Evolutionary conservation across 176 grass and related monocot genomes (phyloP).

Genomic region (Bonia amplexicaulis): DNA sequence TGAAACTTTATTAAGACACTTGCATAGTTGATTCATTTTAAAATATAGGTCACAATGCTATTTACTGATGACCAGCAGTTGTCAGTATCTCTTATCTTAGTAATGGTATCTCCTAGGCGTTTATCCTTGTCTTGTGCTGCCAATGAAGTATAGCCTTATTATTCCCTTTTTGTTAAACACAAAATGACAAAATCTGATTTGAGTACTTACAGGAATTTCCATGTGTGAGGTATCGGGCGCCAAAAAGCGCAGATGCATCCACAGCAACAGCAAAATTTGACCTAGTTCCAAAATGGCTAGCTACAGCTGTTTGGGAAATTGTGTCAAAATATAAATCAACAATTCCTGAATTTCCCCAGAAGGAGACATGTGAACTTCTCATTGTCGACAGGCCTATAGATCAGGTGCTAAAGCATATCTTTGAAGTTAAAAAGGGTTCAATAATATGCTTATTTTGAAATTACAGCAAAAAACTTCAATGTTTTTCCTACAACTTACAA

Average conservation of each 20-base stretch:
- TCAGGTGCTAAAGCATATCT: slow-evolving; percentile 59
- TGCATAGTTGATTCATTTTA: background rate
- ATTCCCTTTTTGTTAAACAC: slow-evolving; percentile 13
- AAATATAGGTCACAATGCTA: slow-evolving; percentile 9
- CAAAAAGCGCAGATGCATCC: slow-evolving; percentile 53
- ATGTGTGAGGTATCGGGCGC: slow-evolving; percentile 71
- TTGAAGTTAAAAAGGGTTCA: background rate
- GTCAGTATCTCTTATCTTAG: background rate
- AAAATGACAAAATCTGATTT: slow-evolving; percentile 11
- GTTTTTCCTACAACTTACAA: slow-evolving; percentile 27
- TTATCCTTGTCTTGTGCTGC: background rate
- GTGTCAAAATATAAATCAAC: slow-evolving; percentile 82
- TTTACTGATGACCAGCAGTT: background rate
- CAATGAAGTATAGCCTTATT: background rate
- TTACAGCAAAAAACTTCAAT: background rate
- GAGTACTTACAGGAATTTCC: slow-evolving; percentile 69
- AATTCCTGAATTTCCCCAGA: slow-evolving; percentile 91
- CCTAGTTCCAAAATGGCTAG: slow-evolving; percentile 77
- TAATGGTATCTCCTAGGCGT: background rate
- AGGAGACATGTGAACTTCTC: slow-evolving; percentile 92
- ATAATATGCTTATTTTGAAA: background rate
- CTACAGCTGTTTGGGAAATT: slow-evolving; percentile 73
- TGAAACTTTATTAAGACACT: background rate
- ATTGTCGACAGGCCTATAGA: slow-evolving; percentile 83
- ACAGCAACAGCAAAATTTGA: slow-evolving; percentile 32